These are phyloP conservation scores for Pseudopithomyces chartarum DNA, from an alignment of 2,329 filamentous ascomycete genomes.

Conservation along the genomic window DNA sequence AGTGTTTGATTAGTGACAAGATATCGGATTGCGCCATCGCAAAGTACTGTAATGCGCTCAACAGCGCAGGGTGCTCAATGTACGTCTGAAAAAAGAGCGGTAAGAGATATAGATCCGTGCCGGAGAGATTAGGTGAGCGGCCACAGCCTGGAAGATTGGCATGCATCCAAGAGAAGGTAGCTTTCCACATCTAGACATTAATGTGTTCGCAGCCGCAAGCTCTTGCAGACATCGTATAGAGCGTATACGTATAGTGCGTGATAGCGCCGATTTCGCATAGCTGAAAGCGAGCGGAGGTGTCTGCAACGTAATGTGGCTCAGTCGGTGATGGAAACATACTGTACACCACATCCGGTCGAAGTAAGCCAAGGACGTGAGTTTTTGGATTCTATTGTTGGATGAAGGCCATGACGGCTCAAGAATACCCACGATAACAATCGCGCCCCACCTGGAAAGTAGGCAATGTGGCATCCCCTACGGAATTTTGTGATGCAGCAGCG, in stretches of 20 bases:
- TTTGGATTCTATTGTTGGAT: background rate
- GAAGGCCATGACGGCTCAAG: background rate
- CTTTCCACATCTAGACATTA: background rate
- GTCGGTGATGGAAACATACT: background rate
- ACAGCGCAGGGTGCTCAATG: background rate
- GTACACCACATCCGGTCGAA: no score
- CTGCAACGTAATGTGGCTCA: background rate
- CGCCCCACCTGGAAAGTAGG: no score
- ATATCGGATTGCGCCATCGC: background rate
- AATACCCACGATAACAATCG: no score
- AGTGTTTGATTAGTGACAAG: background rate
- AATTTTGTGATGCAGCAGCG: background rate
- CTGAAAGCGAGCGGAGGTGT: background rate
- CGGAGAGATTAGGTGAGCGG: conserved; percentile 1
- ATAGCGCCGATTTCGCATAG: background rate
- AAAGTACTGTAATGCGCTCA: background rate
- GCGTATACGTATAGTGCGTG: background rate
- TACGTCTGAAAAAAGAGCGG: background rate
- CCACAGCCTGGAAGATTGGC: background rate
- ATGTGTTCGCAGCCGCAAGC: background rate
- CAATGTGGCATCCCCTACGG: background rate
- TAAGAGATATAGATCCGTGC: background rate
- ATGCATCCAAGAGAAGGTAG: background rate
- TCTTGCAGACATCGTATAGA: background rate
- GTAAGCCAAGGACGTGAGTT: background rate